Base-by-base conservation (phyloP, 2,329 filamentous ascomycete species). In the Cercospora citrullina region DNA sequence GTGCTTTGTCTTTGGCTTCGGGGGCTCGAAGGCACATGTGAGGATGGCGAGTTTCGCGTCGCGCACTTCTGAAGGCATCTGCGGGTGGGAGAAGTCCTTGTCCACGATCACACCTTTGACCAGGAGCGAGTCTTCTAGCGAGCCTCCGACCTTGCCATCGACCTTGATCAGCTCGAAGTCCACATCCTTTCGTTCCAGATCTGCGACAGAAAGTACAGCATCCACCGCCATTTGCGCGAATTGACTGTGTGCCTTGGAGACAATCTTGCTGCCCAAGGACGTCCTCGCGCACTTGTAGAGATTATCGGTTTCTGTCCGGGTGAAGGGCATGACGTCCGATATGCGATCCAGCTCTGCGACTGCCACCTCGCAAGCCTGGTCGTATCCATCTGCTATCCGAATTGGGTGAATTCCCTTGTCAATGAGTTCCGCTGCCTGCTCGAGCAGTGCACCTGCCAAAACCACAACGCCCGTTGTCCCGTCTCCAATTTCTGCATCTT, bases 381-480 rank as follows among this genome's bases (percentile, higher is more conserved):
- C 95, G 83, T 97, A 99, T 63, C 95, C 95, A 81, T 99, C 95
- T 72, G 96, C 96, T 82, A 99, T 98, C 75, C 96, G 87, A 80
- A 99, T 99, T 70, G 95, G 95, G 83, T 99, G 95, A 76, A 99
- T 99, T 79, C 95, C 96, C 87, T 99, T 99, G 87, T 99, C 96
- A 80, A 99, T 98, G 75, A 99, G 88, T 79, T 97, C 95, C 71
- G 94, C 93, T 18, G 95, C 95, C 83, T 98, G 94, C 82, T 99
- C 96, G 69, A 99, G 86, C 72, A 99, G 88, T 70, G 95, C 94
- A 72, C 94, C 95, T 14, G 95, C 95, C 74, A 99, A 84, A 60
- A 99, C 96, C 62, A 99, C 95, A 14, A 99, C 95, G 80, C 95
- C 95, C 0, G 95, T 99, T 71, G 95, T 99, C 72, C 95, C 95